Conservation (phyloP, 202 grass and related monocot genomes). For the Cymbopogon flexuosus region DNA sequence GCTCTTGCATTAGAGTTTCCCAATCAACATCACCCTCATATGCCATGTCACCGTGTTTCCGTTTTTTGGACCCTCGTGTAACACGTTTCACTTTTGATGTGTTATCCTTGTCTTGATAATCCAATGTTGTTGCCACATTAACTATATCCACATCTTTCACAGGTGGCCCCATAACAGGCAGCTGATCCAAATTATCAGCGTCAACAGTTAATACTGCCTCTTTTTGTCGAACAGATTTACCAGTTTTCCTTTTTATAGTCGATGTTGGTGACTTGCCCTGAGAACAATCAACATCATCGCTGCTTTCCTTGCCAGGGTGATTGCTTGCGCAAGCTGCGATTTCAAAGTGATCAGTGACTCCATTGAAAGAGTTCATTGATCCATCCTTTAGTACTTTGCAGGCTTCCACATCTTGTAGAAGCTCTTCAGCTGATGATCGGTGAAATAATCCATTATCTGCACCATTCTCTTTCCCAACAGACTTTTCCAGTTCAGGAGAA, state of each 20-base stretch:
- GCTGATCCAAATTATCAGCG: conserved; percentile 27
- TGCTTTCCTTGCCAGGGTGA: conserved; percentile 31
- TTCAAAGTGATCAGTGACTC: conserved; percentile 18
- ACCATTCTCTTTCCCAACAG: conserved; percentile 27
- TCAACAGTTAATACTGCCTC: conserved; percentile 13
- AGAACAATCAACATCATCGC: conserved; percentile 26
- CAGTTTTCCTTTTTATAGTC: conserved; percentile 40
- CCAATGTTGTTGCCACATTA: conserved; percentile 20
- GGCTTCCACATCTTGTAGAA: conserved; percentile 31
- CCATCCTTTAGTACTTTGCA: conserved; percentile 17
- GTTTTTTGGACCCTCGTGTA: conserved; percentile 41
- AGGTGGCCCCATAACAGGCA: conserved; percentile 16
- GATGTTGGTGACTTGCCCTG: conserved; percentile 30
- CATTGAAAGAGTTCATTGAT: conserved; percentile 23
- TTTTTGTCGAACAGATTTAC: conserved; percentile 33
- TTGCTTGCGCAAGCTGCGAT: conserved; percentile 32
- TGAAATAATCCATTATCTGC: conserved; percentile 25
- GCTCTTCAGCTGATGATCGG: conserved; percentile 29
- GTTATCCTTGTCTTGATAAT: conserved; percentile 29
- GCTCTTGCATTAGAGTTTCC: conserved; percentile 84
- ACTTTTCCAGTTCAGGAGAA: conserved; percentile 31
- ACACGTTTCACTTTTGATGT: conserved; percentile 37
- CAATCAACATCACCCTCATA: conserved; percentile 87
- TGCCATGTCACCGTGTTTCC: conserved; percentile 85
- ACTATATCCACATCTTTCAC: conserved; percentile 29